Evolutionary conservation across 2,329 filamentous ascomycete genomes (phyloP), one percentile per base, ranked within the genome.

Genomic region (Stenocarpella maydis): DNA sequence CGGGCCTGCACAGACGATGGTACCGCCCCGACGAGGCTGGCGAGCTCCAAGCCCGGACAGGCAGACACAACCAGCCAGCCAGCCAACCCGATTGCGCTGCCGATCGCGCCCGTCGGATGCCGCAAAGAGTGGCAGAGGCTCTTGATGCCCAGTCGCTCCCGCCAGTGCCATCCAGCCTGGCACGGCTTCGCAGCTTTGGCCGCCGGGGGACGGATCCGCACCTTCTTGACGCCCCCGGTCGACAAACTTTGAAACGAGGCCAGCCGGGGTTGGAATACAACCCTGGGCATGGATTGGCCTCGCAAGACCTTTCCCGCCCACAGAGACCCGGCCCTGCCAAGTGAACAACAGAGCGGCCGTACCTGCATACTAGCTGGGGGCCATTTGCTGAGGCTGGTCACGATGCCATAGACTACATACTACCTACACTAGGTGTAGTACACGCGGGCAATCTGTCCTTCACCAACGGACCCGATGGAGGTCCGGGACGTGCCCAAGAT

Each of bases 31-130:
- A 61, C 4, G n/a, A 47, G 58, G 58, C 41, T 61, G 47, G 58
- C 58, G 58, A 43, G 37, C 21, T 15, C 54, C 37, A 43, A 24
- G 52, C 31, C 31, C 54, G 24, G 37, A 12, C 58, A 61, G 26
- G 47, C 12, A 21, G 58, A 24, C 41, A 34, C 58, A 34, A n/a
- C n/a, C n/a, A n/a, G n/a, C n/a, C n/a, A n/a, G n/a, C n/a, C n/a
- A n/a, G n/a, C n/a, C n/a, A n/a, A n/a, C n/a, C n/a, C n/a, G n/a
- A 61, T 61, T 61, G 58, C 58, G 58, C 58, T 61, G 58, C 58
- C 28, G 28, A 47, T 61, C 47, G 58, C 58, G 58, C 58, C 58
- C 58, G 41, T 8, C 41, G 58, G 21, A 24, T 26, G 21, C 41
- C 39, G 21, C 41, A 47, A 21, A 47, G 31, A 7, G 14, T 47